Evolutionary conservation across 2,329 filamentous ascomycete genomes (phyloP).

Genomic region (Neoscytalidium dimidiatum): DNA sequence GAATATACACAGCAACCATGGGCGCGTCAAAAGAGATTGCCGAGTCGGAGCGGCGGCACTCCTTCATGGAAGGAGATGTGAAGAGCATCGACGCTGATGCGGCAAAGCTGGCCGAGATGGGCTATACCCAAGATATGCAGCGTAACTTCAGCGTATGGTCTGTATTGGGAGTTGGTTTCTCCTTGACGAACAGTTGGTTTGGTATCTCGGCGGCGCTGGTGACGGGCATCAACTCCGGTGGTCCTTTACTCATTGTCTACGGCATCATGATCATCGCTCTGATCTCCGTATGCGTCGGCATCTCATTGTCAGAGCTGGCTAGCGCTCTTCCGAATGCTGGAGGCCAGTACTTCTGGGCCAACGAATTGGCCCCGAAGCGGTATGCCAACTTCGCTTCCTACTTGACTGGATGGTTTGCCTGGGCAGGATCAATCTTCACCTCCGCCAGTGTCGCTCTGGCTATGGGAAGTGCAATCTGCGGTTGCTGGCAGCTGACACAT

Average conservation of each 20-base stretch:
- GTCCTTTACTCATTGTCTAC: slow-evolving; percentile 52
- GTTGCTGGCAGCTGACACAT: slow-evolving; percentile 55
- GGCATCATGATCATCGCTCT: slow-evolving; percentile 50
- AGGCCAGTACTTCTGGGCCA: slow-evolving; percentile 56
- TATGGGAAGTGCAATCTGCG: slow-evolving; percentile 50
- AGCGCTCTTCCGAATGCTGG: slow-evolving; percentile 54
- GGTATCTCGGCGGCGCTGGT: slow-evolving; percentile 52
- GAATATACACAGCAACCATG: neutral
- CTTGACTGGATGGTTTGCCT: slow-evolving; percentile 54
- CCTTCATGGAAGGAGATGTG: slow-evolving; percentile 6
- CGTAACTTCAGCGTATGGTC: slow-evolving; percentile 53
- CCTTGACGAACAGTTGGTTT: slow-evolving; percentile 55
- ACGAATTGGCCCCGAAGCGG: slow-evolving; percentile 48
- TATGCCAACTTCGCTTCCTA: slow-evolving; percentile 50
- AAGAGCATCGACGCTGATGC: slow-evolving; percentile 39
- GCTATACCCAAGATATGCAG: slow-evolving; percentile 50
- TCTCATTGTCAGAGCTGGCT: slow-evolving; percentile 50
- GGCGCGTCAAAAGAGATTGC: slow-evolving; percentile 11
- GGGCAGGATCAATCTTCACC: slow-evolving; percentile 57
- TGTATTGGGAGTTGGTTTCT: slow-evolving; percentile 53
- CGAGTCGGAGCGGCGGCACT: slow-evolving; percentile 1
- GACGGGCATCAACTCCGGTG: slow-evolving; percentile 54
- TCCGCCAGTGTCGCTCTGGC: slow-evolving; percentile 54
- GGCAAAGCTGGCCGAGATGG: slow-evolving; percentile 50
- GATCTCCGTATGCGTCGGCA: slow-evolving; percentile 49